Conservation (phyloP, 2,329 filamentous ascomycete species). For the Ophiostoma tasmaniense region DNA sequence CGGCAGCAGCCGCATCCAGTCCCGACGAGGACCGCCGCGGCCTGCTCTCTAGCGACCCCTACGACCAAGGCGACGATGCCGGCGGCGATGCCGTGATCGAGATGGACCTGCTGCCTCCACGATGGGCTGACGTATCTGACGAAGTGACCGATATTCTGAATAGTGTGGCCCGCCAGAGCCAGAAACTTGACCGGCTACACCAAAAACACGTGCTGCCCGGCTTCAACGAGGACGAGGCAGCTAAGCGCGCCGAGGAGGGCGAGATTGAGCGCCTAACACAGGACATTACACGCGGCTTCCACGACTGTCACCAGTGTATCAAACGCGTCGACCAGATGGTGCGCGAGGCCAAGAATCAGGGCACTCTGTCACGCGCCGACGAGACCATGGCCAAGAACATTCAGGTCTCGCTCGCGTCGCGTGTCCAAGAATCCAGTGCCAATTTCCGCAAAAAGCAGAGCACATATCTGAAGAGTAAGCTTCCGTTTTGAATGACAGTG, state of each 20-base stretch:
- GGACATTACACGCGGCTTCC: slow-evolving; percentile 80
- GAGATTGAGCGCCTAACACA: slow-evolving; percentile 89
- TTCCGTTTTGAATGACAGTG: background rate
- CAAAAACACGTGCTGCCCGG: slow-evolving; percentile 95
- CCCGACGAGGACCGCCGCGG: slow-evolving; percentile 56
- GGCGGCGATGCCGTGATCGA: slow-evolving; percentile 89
- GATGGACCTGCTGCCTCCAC: slow-evolving; percentile 91
- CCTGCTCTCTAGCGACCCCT: slow-evolving; percentile 71
- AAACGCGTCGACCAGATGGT: slow-evolving; percentile 83
- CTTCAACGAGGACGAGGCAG: slow-evolving; percentile 81
- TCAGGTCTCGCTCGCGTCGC: slow-evolving; percentile 78
- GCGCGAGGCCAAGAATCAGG: slow-evolving; percentile 64
- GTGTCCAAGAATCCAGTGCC: slow-evolving; percentile 87
- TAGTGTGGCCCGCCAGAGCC: slow-evolving; percentile 73
- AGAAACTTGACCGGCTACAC: slow-evolving; percentile 81
- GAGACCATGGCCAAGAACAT: slow-evolving; percentile 96
- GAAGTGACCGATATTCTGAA: slow-evolving; percentile 78
- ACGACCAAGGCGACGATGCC: slow-evolving; percentile 64
- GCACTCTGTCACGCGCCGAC: slow-evolving; percentile 69
- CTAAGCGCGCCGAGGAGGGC: slow-evolving; percentile 75
- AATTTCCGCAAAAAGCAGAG: slow-evolving; percentile 96
- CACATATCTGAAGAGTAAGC: slow-evolving; percentile 81
- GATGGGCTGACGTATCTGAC: slow-evolving; percentile 93
- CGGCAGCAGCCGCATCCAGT: slow-evolving; percentile 41
- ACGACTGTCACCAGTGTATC: slow-evolving; percentile 82